Evolutionary conservation across 208 protist species (phyloP).

Genomic region (Crithidia thermophila): DNA sequence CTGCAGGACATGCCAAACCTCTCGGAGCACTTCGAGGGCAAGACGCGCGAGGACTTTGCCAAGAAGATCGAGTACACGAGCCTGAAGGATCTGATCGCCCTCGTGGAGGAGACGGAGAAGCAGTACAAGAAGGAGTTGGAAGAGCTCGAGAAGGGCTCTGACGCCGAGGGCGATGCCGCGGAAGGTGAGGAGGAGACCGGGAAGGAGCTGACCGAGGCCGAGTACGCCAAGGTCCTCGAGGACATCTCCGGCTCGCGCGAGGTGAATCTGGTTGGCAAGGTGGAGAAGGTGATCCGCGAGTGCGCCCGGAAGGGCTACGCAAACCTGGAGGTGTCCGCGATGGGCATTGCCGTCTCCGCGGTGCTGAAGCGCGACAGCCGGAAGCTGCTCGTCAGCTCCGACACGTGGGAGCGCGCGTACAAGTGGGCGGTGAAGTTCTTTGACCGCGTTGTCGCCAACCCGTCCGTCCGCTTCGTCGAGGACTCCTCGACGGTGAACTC

Average conservation of each 20-base stretch:
- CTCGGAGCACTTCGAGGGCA: slow-evolving; percentile 43
- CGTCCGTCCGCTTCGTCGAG: slow-evolving; percentile 47
- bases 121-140: slow-evolving; percentile 35
- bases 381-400: slow-evolving; percentile 45
- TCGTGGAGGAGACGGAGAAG: slow-evolving; percentile 32
- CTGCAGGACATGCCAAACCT: slow-evolving; percentile 57
- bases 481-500: slow-evolving; percentile 25
- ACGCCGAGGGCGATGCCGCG: slow-evolving; percentile 40
- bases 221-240: slow-evolving; percentile 32
- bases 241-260: slow-evolving; percentile 29
- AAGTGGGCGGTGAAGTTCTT: slow-evolving; percentile 40
- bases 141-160: slow-evolving; percentile 40
- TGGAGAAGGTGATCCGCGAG: slow-evolving; percentile 43
- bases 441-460: slow-evolving; percentile 41
- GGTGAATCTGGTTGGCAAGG: slow-evolving; percentile 46
- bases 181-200: slow-evolving; percentile 34
- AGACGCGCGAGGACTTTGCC: slow-evolving; percentile 51
- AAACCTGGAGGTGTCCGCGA: slow-evolving; percentile 54
- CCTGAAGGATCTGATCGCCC: slow-evolving; percentile 56
- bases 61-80: slow-evolving; percentile 46
- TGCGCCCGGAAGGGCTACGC: slow-evolving; percentile 49
- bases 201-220: slow-evolving; percentile 29
- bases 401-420: slow-evolving; percentile 58
- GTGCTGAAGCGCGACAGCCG: slow-evolving; percentile 54
- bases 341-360: slow-evolving; percentile 46